These are phyloP conservation scores for Salix viminalis DNA, from an alignment of 345 rosid genomes.

Conservation along the genomic window DNA sequence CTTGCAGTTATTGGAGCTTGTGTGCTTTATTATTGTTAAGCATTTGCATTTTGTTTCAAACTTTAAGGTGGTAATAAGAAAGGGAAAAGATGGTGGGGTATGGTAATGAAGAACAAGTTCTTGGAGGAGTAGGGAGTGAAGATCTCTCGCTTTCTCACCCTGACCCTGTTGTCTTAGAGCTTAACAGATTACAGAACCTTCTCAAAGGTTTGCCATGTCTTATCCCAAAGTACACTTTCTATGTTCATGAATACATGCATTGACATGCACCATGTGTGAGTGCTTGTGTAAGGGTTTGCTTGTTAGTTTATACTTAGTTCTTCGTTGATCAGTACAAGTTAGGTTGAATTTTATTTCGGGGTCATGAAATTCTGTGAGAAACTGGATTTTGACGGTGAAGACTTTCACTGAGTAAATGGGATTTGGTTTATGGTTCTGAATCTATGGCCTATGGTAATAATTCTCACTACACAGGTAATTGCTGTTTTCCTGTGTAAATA, in stretches of 20 bases:
- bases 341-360: background rate
- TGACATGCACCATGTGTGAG: background rate
- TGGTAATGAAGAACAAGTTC: slow-evolving; percentile 21
- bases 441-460: background rate
- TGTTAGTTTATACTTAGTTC: background rate
- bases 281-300: no score
- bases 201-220: slow-evolving; percentile 45
- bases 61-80: background rate
- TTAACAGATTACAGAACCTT: slow-evolving; percentile 60
- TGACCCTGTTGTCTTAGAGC: slow-evolving; percentile 68
- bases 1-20: slow-evolving; percentile 9
- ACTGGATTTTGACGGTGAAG: no score
- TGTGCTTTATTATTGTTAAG: background rate
- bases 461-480: background rate
- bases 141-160: slow-evolving; percentile 33
- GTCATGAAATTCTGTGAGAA: background rate
- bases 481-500: background rate
- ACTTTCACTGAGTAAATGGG: no score
- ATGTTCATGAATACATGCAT: background rate
- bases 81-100: slow-evolving; percentile 34
- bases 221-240: background rate
- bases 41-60: background rate
- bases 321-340: background rate
- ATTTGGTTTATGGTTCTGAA: background rate
- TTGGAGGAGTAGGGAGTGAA: slow-evolving; percentile 29